Conservation (phyloP, 371 early-diverging fungal species). For the Mycotypha africana region DNA sequence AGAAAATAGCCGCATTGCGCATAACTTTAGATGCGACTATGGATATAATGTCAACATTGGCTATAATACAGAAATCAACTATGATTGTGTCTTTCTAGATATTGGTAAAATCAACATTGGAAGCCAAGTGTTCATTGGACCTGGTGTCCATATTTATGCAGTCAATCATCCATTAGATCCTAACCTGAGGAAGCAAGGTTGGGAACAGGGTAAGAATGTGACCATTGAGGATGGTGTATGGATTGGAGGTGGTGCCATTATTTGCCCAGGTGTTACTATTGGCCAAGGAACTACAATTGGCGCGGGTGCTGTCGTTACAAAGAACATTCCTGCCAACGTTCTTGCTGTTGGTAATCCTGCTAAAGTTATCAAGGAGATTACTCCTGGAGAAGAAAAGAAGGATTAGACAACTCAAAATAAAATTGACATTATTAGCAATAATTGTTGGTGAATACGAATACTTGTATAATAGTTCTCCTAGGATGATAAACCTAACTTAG, state of each 20-base stretch:
- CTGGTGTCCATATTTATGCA: constrained; percentile 71
- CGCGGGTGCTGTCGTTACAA: constrained; percentile 69
- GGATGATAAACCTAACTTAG: no score
- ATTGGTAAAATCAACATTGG: constrained; percentile 62
- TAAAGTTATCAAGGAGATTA: constrained; percentile 54
- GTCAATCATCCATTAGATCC: constrained; percentile 74
- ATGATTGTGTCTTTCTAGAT: constrained; percentile 65
- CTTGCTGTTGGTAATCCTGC: constrained; percentile 87
- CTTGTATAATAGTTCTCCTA: no score
- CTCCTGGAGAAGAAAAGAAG: no score
- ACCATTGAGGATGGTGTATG: constrained; percentile 66
- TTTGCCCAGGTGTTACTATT: constrained; percentile 81
- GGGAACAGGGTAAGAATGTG: constrained; percentile 20
- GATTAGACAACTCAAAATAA: no score
- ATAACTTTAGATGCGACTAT: constrained; percentile 64
- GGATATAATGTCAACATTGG: constrained; percentile 72
- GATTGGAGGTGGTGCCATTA: constrained; percentile 68
- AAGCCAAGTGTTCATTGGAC: constrained; percentile 64
- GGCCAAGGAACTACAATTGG: constrained; percentile 63
- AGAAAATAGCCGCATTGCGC: not conserved
- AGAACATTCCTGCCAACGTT: constrained; percentile 66
- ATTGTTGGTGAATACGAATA: no score
- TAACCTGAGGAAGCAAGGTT: constrained; percentile 15
- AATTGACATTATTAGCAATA: no score
- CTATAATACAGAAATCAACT: constrained; percentile 61